Base-by-base conservation (phyloP, 1,284 basidiomycete genomes). In the Xanthoconium separans region DNA sequence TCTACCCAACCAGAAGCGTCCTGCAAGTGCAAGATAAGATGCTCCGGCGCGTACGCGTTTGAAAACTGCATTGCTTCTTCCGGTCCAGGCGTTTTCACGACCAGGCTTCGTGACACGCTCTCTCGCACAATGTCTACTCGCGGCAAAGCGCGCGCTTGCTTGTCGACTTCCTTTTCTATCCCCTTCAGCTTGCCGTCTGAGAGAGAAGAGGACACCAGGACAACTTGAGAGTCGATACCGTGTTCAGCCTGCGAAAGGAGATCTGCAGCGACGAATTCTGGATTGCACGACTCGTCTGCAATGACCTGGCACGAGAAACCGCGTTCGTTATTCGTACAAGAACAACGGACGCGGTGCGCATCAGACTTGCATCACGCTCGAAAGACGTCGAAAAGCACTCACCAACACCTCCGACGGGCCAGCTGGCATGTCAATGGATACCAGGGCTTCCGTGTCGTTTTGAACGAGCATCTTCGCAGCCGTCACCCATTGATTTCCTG, bases 391-490 rank as follows among this genome's bases (percentile, higher is more conserved):
- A 22, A 40, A 39, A 34, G 18, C 16, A 83, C 91, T 77, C 64
- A 95, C 95, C 63, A 98, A 77, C 30, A 98, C 95, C 73, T 98
- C 95, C 9, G 93, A 95, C 13, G 97, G 97, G 8, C 97, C 97
- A 22, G 97, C 97, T 37, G 97, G 97, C 94, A 99, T 99, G 73
- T 99, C 97, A 67, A 99, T 99, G 20, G 92, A 90, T 11, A 98
- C 94, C 56, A 95, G 76, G 6, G 97, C 96, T 66, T 95, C 91
- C n/a, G 95, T 95, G 70, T 99, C 97, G 71, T 98, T 98, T 73
- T 98, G 95, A 20, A 98, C 95, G 58, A 98, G 75, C 97, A 99
- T 98, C 79, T 99, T 99, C 54, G 96, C 96, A 1, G 97, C 97
- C 0, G 96, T 99, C 27, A 99, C 97, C 90, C 96, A 99, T 72